Percentiles rank a stretch among this genome's conserved stretches.
Conservation (phyloP, 371 early-diverging fungal genomes). For the Blyttiomyces sp. region DNA sequence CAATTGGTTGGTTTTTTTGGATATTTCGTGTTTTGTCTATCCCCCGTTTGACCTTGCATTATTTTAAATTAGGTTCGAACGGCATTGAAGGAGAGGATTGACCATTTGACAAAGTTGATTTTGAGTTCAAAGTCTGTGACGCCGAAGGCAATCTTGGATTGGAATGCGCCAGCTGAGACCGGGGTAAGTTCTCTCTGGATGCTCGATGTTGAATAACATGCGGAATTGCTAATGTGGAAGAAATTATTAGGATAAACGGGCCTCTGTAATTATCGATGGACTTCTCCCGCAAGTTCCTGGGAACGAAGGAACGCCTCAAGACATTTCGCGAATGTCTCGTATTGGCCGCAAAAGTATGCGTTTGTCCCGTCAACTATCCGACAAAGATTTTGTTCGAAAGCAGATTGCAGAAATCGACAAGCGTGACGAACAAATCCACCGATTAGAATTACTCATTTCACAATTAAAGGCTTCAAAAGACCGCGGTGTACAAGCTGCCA, state of each 20-base stretch:
- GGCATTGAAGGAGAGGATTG: slow-evolving; percentile 76
- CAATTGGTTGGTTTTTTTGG: slow-evolving; percentile 46
- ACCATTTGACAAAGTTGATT: slow-evolving; percentile 78
- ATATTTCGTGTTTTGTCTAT: not conserved
- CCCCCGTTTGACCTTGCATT: not conserved
- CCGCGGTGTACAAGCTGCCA: not conserved
- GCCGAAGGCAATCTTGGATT: slow-evolving; percentile 43
- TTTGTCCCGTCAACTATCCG: slow-evolving; percentile 23
- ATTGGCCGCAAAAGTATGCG: slow-evolving; percentile 7
- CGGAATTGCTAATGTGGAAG: not conserved
- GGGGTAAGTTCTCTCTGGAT: slow-evolving; percentile 2
- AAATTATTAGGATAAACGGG: slow-evolving; percentile 21
- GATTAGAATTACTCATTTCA: slow-evolving; percentile 40
- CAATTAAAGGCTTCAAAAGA: slow-evolving; percentile 23
- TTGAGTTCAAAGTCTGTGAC: slow-evolving; percentile 65
- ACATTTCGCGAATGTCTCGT: not conserved
- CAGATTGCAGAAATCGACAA: slow-evolving; percentile 44
- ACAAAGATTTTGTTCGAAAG: slow-evolving; percentile 34
- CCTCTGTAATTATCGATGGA: slow-evolving; percentile 37
- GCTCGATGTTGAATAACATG: not conserved
- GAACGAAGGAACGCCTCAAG: no score
- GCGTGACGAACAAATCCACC: slow-evolving; percentile 39
- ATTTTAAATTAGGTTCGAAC: slow-evolving; percentile 50
- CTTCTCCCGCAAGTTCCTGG: slow-evolving; percentile 27
- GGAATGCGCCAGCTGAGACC: slow-evolving; percentile 34